These are phyloP conservation scores for Ganoderma sp. DNA, from an alignment of 1,284 basidiomycete species.

Conservation along the genomic window DNA sequence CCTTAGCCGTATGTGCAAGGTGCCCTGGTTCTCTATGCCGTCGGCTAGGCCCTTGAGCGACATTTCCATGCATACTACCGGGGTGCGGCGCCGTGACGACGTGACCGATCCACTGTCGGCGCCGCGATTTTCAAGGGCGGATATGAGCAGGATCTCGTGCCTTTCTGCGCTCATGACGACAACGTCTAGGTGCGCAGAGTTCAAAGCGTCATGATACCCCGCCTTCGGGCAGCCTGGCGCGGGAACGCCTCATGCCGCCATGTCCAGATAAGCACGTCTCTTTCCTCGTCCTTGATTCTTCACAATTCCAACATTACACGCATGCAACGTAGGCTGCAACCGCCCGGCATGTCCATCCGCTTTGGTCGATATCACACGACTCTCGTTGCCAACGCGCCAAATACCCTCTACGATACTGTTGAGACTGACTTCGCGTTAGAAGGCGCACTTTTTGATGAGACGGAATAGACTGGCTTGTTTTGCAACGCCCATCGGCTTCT, in stretches of 20 bases:
- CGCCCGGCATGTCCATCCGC: neutral
- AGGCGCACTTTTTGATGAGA: neutral
- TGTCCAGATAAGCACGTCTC: neutral
- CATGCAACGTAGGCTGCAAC: neutral
- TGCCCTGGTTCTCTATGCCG: neutral
- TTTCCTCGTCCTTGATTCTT: neutral
- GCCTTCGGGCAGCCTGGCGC: constrained; percentile 5
- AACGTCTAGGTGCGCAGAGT: neutral
- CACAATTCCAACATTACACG: neutral
- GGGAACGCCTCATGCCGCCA: neutral
- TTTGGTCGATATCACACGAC: neutral
- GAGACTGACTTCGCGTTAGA: neutral
- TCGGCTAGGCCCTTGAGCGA: neutral
- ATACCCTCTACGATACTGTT: neutral
- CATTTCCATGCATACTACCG: neutral
- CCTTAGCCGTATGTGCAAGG: neutral
- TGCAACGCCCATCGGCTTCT: neutral
- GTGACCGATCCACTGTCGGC: neutral
- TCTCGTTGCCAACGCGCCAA: neutral
- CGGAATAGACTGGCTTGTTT: neutral
- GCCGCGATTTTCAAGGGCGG: constrained; percentile 13
- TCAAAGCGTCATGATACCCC: neutral
- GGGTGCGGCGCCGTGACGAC: constrained; percentile 1
- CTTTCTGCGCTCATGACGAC: neutral
- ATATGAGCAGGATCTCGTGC: constrained; percentile 6